Evolutionary conservation across 179 eudicot species (phyloP).

Genomic region (Beta lomatogona): DNA sequence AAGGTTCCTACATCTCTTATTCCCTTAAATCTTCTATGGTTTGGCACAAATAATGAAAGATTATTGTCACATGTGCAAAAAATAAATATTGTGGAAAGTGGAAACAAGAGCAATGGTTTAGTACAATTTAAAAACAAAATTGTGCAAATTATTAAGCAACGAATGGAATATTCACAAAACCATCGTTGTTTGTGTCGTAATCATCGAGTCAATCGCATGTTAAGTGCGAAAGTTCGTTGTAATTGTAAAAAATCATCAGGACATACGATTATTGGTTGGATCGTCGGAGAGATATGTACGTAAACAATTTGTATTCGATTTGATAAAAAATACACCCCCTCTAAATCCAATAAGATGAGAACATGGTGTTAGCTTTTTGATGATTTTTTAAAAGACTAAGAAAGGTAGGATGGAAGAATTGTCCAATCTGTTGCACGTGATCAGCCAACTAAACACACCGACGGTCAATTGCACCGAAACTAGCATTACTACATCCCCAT

Average conservation of each 20-base stretch:
- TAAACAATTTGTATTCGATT: not conserved
- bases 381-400: not conserved
- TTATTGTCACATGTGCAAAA: no score
- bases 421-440: constrained; percentile 24
- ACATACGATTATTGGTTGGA: not conserved
- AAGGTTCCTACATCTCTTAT: no score
- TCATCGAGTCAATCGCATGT: not conserved
- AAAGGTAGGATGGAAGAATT: not conserved
- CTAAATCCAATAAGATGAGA: constrained; percentile 9
- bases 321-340: not conserved
- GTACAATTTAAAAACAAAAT: no score
- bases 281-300: no score
- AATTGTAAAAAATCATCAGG: not conserved
- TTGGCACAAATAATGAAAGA: no score
- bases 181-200: not conserved
- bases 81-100: no score
- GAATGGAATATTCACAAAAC: no score
- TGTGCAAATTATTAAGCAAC: no score
- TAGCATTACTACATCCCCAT: not conserved
- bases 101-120: no score
- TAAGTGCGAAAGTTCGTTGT: constrained; percentile 10
- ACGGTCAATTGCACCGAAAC: not conserved
- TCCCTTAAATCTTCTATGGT: no score
- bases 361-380: constrained; percentile 7
- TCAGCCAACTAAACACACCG: constrained; percentile 8